phyloP scores from a whole-genome alignment of 768 basidiomycete genomes.

The Sporobolomyces phaffii region DNA sequence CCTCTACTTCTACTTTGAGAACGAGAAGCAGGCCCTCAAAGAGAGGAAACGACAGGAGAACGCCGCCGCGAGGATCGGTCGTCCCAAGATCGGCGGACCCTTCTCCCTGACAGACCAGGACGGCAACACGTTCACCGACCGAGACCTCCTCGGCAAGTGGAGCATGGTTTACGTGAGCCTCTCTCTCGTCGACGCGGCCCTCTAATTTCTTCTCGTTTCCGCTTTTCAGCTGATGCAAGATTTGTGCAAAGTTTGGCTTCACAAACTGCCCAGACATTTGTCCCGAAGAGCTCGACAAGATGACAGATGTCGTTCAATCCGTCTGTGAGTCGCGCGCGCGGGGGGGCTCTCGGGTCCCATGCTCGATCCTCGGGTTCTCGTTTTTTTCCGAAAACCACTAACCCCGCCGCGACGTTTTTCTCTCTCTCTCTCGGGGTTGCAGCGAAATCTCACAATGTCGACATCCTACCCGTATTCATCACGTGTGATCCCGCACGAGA shows the following conservation, averaged over 20 bases:
- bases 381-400: too few relatives aligned
- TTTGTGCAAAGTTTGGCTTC: constrained; percentile 73
- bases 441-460: constrained; percentile 61
- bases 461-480: constrained; percentile 86
- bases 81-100: constrained; percentile 84
- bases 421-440: neutral
- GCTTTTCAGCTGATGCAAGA: neutral
- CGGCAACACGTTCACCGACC: constrained; percentile 68
- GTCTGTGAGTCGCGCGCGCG: constrained; percentile 59
- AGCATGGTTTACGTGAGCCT: constrained; percentile 52
- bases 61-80: constrained; percentile 66
- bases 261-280: constrained; percentile 99
- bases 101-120: constrained; percentile 68
- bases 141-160: constrained; percentile 83
- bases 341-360: too few relatives aligned
- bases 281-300: constrained; percentile 94
- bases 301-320: constrained; percentile 65
- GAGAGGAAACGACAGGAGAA: constrained; percentile 75
- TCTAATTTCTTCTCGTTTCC: neutral
- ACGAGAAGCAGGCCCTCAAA: constrained; percentile 71
- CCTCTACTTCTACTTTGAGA: constrained; percentile 78
- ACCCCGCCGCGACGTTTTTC: too few relatives aligned
- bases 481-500: constrained; percentile 96
- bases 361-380: too few relatives aligned
- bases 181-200: too few relatives aligned